Evolutionary conservation across 768 basidiomycete genomes (phyloP).

Genomic region (Psilocybe subaeruginosa): DNA sequence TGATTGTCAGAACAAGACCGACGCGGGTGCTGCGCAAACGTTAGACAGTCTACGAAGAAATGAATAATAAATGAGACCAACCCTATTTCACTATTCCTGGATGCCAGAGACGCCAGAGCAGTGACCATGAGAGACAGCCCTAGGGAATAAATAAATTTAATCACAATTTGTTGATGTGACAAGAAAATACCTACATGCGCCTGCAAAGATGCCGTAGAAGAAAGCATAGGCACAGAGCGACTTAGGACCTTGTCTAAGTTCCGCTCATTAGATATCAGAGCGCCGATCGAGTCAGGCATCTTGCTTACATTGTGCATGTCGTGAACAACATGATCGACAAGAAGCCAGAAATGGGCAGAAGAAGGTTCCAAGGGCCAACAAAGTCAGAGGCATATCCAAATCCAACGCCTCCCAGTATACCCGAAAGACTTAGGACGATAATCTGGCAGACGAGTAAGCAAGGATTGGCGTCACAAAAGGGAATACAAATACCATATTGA

Average conservation of each 20-base stretch:
- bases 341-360: slow-evolving; percentile 34
- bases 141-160: slow-evolving; percentile 1
- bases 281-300: background rate
- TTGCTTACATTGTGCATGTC: slow-evolving; percentile 35
- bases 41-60: background rate
- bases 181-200: slow-evolving; percentile 39
- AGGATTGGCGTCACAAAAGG: slow-evolving; percentile 13
- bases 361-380: slow-evolving; percentile 40
- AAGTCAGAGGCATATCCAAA: slow-evolving; percentile 38
- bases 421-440: slow-evolving; percentile 37
- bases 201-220: slow-evolving; percentile 51
- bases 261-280: background rate
- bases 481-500: slow-evolving; percentile 43
- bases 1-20: slow-evolving; percentile 36
- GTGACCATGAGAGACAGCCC: slow-evolving; percentile 23
- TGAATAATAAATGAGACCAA: background rate
- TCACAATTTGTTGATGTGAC: background rate
- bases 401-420: slow-evolving; percentile 36
- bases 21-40: slow-evolving; percentile 33
- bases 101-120: slow-evolving; percentile 21
- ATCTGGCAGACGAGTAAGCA: slow-evolving; percentile 29
- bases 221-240: slow-evolving; percentile 43
- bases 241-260: slow-evolving; percentile 32
- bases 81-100: slow-evolving; percentile 20
- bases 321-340: slow-evolving; percentile 45